Conservation (phyloP, 805 yeast genomes). For the Zygoascus ofunaensis region DNA sequence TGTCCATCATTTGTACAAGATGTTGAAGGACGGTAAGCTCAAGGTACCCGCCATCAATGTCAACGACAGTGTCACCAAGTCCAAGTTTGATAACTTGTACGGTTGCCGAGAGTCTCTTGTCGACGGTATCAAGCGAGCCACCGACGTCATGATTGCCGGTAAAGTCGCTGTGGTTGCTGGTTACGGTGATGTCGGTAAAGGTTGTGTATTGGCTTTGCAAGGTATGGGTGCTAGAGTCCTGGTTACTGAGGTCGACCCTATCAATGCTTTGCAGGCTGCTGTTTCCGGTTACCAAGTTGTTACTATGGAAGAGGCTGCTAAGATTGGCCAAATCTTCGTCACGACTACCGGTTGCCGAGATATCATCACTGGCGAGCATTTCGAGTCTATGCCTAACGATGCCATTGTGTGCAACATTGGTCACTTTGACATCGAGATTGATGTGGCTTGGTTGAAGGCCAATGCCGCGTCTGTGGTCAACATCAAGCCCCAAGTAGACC, state of each 20-base stretch:
- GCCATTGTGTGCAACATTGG: slow-evolving; percentile 99
- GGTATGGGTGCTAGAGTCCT: slow-evolving; percentile 99
- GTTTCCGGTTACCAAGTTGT: slow-evolving; percentile 97
- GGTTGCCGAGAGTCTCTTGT: slow-evolving; percentile 98
- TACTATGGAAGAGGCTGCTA: slow-evolving; percentile 89
- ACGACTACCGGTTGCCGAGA: slow-evolving; percentile 99
- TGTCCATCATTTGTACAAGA: slow-evolving; percentile 97
- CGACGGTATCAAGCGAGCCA: slow-evolving; percentile 99
- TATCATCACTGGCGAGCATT: slow-evolving; percentile 84
- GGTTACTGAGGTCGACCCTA: slow-evolving; percentile 96
- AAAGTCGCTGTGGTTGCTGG: slow-evolving; percentile 98
- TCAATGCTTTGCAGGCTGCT: slow-evolving; percentile 98
- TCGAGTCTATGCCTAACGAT: slow-evolving; percentile 92
- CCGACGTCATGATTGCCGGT: slow-evolving; percentile 99
- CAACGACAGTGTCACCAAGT: slow-evolving; percentile 97
- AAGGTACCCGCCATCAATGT: slow-evolving; percentile 99
- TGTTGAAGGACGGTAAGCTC: slow-evolving; percentile 77
- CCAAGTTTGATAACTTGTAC: slow-evolving; percentile 98
- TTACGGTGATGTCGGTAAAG: slow-evolving; percentile 99
- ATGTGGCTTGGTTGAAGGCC: slow-evolving; percentile 96
- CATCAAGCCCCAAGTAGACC: slow-evolving; percentile 99
- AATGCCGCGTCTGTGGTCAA: slow-evolving; percentile 89
- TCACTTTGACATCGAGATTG: slow-evolving; percentile 98
- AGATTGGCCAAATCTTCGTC: slow-evolving; percentile 92
- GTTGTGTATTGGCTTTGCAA: slow-evolving; percentile 97